Conservation (phyloP, 768 basidiomycete species). For the Amanita thiersii region DNA sequence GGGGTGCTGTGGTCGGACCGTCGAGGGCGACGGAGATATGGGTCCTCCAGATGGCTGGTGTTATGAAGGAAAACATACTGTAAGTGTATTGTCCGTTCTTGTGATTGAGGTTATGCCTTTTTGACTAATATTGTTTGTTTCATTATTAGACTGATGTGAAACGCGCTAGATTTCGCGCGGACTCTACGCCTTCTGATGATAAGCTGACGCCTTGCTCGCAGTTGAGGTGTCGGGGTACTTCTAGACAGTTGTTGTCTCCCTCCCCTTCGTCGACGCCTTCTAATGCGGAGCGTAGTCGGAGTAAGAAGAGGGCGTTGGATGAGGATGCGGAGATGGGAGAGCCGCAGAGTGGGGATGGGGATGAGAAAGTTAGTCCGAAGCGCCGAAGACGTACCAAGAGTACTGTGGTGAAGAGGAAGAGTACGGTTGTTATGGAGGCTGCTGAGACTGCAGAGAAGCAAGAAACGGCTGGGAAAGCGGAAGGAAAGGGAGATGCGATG, state of each 20-base stretch:
- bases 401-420: not conserved
- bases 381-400: conserved; percentile 4
- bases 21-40: conserved; percentile 71
- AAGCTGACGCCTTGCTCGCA: conserved; percentile 55
- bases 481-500: conserved; percentile 3
- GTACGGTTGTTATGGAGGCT: not conserved
- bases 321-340: conserved; percentile 5
- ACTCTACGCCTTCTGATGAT: conserved; percentile 60
- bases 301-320: not conserved
- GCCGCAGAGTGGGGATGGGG: conserved; percentile 6
- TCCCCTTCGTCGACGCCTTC: conserved; percentile 14
- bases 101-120: not conserved
- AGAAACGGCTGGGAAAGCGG: not conserved
- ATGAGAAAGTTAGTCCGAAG: not conserved
- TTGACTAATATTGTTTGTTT: conserved; percentile 4
- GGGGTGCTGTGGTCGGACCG: conserved; percentile 66
- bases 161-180: conserved; percentile 73
- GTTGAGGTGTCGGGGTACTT: conserved; percentile 43
- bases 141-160: conserved; percentile 64
- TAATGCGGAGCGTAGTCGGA: conserved; percentile 11
- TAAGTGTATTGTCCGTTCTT: conserved; percentile 24
- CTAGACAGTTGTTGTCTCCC: conserved; percentile 11
- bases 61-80: conserved; percentile 77
- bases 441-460: not conserved
- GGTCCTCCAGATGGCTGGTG: conserved; percentile 86